These are phyloP conservation scores for Aspergillus ochraceus DNA, from an alignment of 2,329 filamentous ascomycete genomes.

Conservation along the genomic window DNA sequence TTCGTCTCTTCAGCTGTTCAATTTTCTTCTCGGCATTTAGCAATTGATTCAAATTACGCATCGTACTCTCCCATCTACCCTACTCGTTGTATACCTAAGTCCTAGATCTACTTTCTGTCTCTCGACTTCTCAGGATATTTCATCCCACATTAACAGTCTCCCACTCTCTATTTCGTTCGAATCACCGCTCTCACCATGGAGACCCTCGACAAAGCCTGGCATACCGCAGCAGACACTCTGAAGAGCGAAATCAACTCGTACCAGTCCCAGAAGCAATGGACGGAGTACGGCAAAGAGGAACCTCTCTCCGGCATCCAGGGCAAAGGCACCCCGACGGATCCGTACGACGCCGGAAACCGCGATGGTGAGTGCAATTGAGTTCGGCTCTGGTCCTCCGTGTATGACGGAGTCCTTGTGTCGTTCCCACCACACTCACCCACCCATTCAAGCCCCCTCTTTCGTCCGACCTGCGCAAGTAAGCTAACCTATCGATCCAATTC, in stretches of 20 bases:
- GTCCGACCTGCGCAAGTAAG: not conserved
- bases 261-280: constrained; percentile 20
- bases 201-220: constrained; percentile 57
- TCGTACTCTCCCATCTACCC: not conserved
- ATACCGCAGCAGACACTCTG: constrained; percentile 50
- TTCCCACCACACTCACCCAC: not conserved
- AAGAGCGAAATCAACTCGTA: constrained; percentile 45
- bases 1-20: not conserved
- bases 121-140: not conserved
- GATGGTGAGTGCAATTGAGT: constrained; percentile 47
- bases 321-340: constrained; percentile 66
- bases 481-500: constrained; percentile 1
- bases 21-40: not conserved
- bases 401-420: not conserved
- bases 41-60: not conserved
- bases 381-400: not conserved
- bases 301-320: constrained; percentile 71
- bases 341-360: constrained; percentile 78
- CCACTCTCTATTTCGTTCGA: not conserved
- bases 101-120: not conserved
- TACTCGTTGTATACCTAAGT: not conserved
- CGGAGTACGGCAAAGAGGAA: constrained; percentile 52
- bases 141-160: not conserved
- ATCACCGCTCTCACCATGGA: constrained; percentile 54
- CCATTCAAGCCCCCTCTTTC: not conserved